Evolutionary conservation across 805 yeast genomes (phyloP).

Genomic region (Wickerhamiella brachini): DNA sequence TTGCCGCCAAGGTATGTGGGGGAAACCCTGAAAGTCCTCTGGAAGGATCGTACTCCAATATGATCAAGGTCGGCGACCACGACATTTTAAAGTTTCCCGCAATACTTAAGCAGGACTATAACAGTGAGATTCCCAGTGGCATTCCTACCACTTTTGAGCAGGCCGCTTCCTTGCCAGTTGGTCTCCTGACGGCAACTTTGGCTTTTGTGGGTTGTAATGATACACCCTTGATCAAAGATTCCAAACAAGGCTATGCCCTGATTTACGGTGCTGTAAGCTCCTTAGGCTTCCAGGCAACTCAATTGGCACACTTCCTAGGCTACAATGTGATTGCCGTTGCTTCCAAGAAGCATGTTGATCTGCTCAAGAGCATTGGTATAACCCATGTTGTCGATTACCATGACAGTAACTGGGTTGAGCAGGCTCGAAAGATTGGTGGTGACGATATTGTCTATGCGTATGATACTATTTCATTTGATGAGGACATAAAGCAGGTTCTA

Average conservation of each 20-base stretch:
- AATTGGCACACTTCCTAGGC: constrained; percentile 40
- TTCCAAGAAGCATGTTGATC: constrained; percentile 35
- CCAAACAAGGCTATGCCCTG: constrained; percentile 14
- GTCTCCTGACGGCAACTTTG: constrained; percentile 36
- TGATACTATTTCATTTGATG: constrained; percentile 17
- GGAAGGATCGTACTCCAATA: constrained; percentile 49
- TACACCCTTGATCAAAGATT: constrained; percentile 21
- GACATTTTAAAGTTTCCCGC: constrained; percentile 21
- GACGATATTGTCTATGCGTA: constrained; percentile 17
- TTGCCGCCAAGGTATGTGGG: constrained; percentile 45
- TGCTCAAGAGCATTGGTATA: constrained; percentile 36
- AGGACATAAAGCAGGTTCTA: constrained; percentile 9
- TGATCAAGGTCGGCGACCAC: constrained; percentile 30
- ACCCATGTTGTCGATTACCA: constrained; percentile 34
- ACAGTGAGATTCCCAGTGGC: constrained; percentile 26
- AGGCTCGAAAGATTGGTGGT: constrained; percentile 28
- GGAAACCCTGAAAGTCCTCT: constrained; percentile 28
- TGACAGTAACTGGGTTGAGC: constrained; percentile 33
- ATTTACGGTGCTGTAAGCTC: constrained; percentile 43
- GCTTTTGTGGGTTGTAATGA: constrained; percentile 23
- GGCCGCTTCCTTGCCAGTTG: constrained; percentile 47
- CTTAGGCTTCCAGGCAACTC: constrained; percentile 45
- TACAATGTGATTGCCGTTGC: constrained; percentile 38
- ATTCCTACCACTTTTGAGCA: constrained; percentile 40
- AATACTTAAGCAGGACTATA: constrained; percentile 10